Conservation (phyloP, 106 monocot species). For the Vanilla planifolia region DNA sequence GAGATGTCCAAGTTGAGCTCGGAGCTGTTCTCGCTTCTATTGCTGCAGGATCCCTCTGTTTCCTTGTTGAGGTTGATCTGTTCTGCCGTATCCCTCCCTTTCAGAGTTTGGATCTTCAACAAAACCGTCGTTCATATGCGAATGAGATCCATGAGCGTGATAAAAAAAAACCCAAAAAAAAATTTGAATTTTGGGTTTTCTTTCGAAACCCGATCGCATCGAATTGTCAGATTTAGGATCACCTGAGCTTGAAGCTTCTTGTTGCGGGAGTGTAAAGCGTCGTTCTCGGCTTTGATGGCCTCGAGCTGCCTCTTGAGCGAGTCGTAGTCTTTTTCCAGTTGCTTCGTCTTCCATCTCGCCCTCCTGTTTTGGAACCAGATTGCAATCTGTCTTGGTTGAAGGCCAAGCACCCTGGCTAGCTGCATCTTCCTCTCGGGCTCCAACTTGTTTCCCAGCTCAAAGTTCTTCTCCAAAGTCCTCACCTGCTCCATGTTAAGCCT, state of each 20-base stretch:
- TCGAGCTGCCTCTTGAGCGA: conserved; percentile 14
- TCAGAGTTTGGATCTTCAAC: not conserved
- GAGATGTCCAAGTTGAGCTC: conserved; percentile 9
- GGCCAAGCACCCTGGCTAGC: conserved; percentile 11
- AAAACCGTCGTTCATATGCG: not conserved
- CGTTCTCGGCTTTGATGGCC: conserved; percentile 7
- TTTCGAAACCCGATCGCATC: not conserved
- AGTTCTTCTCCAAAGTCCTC: conserved; percentile 21
- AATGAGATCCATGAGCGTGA: too few relatives aligned
- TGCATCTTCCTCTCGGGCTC: conserved; percentile 26
- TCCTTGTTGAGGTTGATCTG: conserved; percentile 94
- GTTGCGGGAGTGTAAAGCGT: conserved; percentile 10
- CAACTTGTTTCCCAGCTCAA: conserved; percentile 23
- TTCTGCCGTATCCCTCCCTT: conserved; percentile 33
- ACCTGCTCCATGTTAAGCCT: conserved; percentile 19
- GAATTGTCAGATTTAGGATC: too few relatives aligned
- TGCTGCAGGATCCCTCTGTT: conserved; percentile 89
- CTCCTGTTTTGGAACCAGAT: conserved; percentile 28
- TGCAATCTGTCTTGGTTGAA: conserved; percentile 22
- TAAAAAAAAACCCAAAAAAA: not conserved
- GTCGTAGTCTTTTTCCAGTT: conserved; percentile 25
- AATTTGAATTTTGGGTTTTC: not conserved
- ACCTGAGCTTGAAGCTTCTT: conserved; percentile 22
- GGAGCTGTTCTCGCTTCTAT: conserved; percentile 83
- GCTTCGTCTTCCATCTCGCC: conserved; percentile 28